Evolutionary conservation across 768 basidiomycete species (phyloP), one percentile per base, ranked within the genome.

Genomic region (Pleurotus giganteus): DNA sequence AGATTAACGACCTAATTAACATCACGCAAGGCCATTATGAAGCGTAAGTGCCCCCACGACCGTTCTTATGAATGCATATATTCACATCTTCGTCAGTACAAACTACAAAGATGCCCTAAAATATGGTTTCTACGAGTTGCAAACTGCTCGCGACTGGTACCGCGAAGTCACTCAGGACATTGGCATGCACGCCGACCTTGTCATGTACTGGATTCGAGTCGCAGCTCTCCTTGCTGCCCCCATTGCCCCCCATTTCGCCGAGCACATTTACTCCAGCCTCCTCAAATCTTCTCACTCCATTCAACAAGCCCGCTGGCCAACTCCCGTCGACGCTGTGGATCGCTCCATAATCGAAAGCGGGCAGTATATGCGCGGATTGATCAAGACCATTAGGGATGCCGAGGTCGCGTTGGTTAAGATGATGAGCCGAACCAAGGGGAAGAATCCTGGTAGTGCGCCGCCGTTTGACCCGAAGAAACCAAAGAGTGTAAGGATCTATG

Each of bases 101-200:
- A 84, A 90, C 68, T 99, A 90, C 85, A 99, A 98, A 72, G 93
- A 96, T 56, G 94, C 95, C 8, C 71, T 98, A 58, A 96, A 98
- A 71, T 88, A 80, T 60, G 96, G 95, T 44, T 96, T 98, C 74
- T 99, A 94, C 79, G 94, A 97, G 64, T 81, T 95, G 60, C 93
- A 98, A 69, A 88, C 83, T 47, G 79, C 85, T 2, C 89, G 97
- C 43, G 95, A 98, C 67, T 94, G 94, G 88, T 98, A 98, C 69
- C 91, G 94, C 55, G 90, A 94, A 66, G 91, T 96, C 47, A 94
- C 91, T 2, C 74, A 82, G 5, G 91, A 94, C 57, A 74, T 86
- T 46, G 92, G 94, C 26, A 97, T 98, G 94, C 95, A 98, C 71
- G 76, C 67, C 46, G 94, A 94, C 57, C 82, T 98, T 43, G 85